Evolutionary conservation across 2,329 filamentous ascomycete genomes (phyloP).

Genomic region (Aureobasidium lini): DNA sequence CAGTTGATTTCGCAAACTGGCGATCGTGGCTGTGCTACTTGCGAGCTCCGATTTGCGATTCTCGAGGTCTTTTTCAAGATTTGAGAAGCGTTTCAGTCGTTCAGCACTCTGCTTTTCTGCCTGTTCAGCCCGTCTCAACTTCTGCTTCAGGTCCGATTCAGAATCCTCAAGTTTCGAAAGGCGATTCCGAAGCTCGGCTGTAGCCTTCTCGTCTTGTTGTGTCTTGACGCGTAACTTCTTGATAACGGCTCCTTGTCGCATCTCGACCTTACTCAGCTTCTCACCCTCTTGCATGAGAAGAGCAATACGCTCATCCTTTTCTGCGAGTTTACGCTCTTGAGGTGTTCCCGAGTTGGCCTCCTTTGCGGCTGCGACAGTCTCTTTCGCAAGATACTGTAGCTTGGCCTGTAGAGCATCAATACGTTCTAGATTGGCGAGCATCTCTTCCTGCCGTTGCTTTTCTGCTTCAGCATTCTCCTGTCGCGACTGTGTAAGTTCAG

Average conservation of each 20-base stretch:
- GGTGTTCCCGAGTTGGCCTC: conserved; percentile 59
- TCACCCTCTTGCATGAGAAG: conserved; percentile 88
- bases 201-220: conserved; percentile 44
- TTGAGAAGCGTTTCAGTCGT: conserved; percentile 44
- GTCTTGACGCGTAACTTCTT: conserved; percentile 62
- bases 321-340: conserved; percentile 69
- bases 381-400: conserved; percentile 76
- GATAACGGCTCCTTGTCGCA: conserved; percentile 74
- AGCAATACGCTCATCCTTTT: conserved; percentile 86
- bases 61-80: conserved; percentile 52
- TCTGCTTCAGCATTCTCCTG: conserved; percentile 45
- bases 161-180: conserved; percentile 59
- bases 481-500: conserved; percentile 42
- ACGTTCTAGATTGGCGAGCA: conserved; percentile 74
- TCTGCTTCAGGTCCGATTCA: conserved; percentile 52
- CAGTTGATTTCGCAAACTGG: conserved; percentile 62
- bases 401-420: conserved; percentile 91
- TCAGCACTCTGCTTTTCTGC: conserved; percentile 50
- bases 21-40: conserved; percentile 56
- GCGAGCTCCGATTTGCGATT: conserved; percentile 55
- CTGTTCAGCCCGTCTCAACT: conserved; percentile 53
- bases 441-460: conserved; percentile 67
- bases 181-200: conserved; percentile 49
- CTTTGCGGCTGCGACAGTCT: conserved; percentile 68
- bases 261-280: conserved; percentile 75